Evolutionary conservation across 2,329 filamentous ascomycete species (phyloP).

Genomic region (Raffaelea albimanens): DNA sequence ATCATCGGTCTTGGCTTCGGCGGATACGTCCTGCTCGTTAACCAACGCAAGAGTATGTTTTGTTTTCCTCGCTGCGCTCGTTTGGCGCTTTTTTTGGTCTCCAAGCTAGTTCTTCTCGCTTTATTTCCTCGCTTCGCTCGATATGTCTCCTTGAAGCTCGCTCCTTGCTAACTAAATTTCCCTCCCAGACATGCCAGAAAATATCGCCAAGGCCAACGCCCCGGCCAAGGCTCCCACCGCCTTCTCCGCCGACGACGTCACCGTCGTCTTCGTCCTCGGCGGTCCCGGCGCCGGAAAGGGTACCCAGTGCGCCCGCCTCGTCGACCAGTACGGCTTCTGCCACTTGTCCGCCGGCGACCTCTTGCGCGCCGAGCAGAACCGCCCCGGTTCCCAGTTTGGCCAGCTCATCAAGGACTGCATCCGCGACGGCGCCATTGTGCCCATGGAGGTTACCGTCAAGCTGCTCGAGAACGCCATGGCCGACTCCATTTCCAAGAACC

Average conservation of each 20-base stretch:
- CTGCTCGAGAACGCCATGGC: constrained; percentile 91
- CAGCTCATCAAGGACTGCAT: constrained; percentile 90
- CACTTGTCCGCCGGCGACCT: constrained; percentile 92
- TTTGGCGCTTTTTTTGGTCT: too few relatives aligned
- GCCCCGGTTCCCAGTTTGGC: constrained; percentile 78
- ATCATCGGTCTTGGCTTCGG: constrained; percentile 38
- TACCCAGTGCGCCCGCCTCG: constrained; percentile 86
- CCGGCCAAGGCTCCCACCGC: constrained; percentile 14
- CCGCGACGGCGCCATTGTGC: constrained; percentile 88
- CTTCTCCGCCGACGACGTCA: constrained; percentile 68
- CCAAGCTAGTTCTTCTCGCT: background rate
- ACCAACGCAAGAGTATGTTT: constrained; percentile 26
- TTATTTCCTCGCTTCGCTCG: background rate
- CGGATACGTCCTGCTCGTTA: constrained; percentile 41
- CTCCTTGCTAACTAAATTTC: constrained; percentile 6
- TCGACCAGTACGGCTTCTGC: constrained; percentile 79
- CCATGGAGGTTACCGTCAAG: constrained; percentile 96
- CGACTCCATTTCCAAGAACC: constrained; percentile 45
- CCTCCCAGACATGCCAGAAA: constrained; percentile 2
- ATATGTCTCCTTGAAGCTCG: background rate
- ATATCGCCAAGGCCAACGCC: constrained; percentile 13
- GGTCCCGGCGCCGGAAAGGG: constrained; percentile 94
- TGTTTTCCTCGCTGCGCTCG: background rate
- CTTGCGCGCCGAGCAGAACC: constrained; percentile 85
- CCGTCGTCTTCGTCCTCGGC: constrained; percentile 94